These are phyloP conservation scores for Lachancea quebecensis DNA, from an alignment of 805 yeast species.

Conservation along the genomic window DNA sequence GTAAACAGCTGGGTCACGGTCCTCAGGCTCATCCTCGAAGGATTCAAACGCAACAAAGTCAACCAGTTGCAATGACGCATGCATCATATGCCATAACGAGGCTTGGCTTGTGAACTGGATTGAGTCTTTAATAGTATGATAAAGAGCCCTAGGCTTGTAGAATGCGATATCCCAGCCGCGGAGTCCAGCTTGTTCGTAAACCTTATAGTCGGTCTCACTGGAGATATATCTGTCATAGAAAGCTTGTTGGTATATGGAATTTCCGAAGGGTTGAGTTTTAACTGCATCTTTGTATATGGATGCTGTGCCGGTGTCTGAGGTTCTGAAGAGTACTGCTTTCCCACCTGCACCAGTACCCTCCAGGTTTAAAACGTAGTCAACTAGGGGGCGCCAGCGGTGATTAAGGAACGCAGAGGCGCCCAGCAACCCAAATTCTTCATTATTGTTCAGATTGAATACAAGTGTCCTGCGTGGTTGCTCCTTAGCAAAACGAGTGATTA, in stretches of 20 bases:
- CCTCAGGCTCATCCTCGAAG: slow-evolving; percentile 24
- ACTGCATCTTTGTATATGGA: slow-evolving; percentile 49
- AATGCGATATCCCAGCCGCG: slow-evolving; percentile 90
- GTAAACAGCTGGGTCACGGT: slow-evolving; percentile 45
- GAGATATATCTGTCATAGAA: slow-evolving; percentile 63
- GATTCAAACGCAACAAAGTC: slow-evolving; percentile 37
- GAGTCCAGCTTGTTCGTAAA: slow-evolving; percentile 59
- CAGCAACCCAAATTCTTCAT: slow-evolving; percentile 80
- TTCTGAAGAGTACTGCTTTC: slow-evolving; percentile 71
- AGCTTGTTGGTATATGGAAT: slow-evolving; percentile 78
- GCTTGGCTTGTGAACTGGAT: slow-evolving; percentile 56
- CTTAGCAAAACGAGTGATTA: slow-evolving; percentile 44
- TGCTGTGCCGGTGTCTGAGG: slow-evolving; percentile 71
- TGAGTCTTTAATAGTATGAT: slow-evolving; percentile 73
- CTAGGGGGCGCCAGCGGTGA: slow-evolving; percentile 64
- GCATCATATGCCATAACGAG: slow-evolving; percentile 81
- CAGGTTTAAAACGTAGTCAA: slow-evolving; percentile 63
- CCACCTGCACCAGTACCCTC: slow-evolving; percentile 96
- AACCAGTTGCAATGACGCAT: slow-evolving; percentile 58
- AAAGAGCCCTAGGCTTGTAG: slow-evolving; percentile 73
- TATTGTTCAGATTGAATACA: slow-evolving; percentile 78
- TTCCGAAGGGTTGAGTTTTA: slow-evolving; percentile 59
- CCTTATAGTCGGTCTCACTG: slow-evolving; percentile 81
- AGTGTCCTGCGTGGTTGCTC: slow-evolving; percentile 63
- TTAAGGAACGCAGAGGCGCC: slow-evolving; percentile 71